Percentiles rank a stretch among this genome's conserved stretches.
phyloP scores from a whole-genome alignment of 345 rosid genomes.

The Eutrema japonicum region DNA sequence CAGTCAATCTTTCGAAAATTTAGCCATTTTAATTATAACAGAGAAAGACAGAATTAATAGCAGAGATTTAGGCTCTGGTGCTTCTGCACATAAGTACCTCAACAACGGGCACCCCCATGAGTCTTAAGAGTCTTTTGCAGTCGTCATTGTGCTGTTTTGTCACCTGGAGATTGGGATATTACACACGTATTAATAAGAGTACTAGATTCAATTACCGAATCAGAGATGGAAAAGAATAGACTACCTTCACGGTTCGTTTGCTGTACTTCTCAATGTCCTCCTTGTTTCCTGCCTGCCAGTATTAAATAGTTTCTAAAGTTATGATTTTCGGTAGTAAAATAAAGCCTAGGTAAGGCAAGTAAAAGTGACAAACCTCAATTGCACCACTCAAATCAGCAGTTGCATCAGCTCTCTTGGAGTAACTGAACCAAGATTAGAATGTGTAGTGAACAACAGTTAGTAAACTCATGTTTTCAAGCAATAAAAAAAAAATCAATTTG shows the following conservation, averaged over 20 bases:
- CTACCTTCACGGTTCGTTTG: constrained; percentile 89
- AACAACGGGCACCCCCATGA: constrained; percentile 94
- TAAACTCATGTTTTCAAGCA: not conserved
- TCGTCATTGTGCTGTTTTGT: constrained; percentile 90
- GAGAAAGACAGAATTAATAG: not conserved
- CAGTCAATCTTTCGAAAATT: constrained; percentile 16
- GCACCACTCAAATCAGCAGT: constrained; percentile 68
- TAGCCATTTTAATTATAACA: constrained; percentile 4
- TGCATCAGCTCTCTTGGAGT: constrained; percentile 82
- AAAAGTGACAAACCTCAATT: constrained; percentile 55
- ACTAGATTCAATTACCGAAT: not conserved
- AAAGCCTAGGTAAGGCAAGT: not conserved
- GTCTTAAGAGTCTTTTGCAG: constrained; percentile 79
- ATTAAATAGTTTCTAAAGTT: not conserved
- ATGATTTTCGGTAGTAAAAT: not conserved
- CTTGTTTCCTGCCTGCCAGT: constrained; percentile 64
- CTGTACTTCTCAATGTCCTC: constrained; percentile 95
- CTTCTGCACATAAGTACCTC: constrained; percentile 52
- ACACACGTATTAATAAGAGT: not conserved
- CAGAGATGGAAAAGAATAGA: not conserved
- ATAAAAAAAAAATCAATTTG: not conserved
- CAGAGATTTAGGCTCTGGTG: not conserved
- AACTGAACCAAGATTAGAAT: constrained; percentile 50
- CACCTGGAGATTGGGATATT: constrained; percentile 55
- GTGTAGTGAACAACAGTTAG: not conserved